Conservation (phyloP, 192 early-diverging fungal genomes). For the Ambispora gerdemannii region DNA sequence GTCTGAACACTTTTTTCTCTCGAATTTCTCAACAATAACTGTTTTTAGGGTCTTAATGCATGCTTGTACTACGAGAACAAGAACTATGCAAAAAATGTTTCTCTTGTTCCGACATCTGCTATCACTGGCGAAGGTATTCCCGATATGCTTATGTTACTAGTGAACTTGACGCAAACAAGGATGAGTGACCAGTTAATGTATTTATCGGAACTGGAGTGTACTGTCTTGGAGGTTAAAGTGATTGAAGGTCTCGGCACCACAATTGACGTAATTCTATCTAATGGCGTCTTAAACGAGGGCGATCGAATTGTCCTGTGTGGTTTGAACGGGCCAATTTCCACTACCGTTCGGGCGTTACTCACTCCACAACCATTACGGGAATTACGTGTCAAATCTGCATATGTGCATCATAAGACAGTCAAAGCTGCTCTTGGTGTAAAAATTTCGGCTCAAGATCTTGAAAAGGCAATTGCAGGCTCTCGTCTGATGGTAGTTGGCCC, state of each 20-base stretch:
- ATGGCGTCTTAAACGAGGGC: constrained; percentile 91
- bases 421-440: constrained; percentile 97
- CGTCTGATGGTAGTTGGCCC: constrained; percentile 88
- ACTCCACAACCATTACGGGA: constrained; percentile 99
- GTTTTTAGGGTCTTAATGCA: constrained; percentile 87
- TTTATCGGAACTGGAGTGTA: constrained; percentile 92
- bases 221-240: constrained; percentile 98
- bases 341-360: constrained; percentile 86
- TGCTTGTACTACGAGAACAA: constrained; percentile 93
- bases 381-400: constrained; percentile 93
- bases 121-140: constrained; percentile 97
- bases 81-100: constrained; percentile 92
- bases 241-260: constrained; percentile 98
- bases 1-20: not conserved
- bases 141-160: constrained; percentile 88
- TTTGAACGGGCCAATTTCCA: constrained; percentile 90
- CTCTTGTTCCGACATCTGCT: constrained; percentile 97
- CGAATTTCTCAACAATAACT: not conserved
- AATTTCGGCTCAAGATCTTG: constrained; percentile 89
- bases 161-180: constrained; percentile 88
- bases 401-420: constrained; percentile 93
- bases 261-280: constrained; percentile 94
- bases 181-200: constrained; percentile 98
- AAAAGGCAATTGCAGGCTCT: constrained; percentile 96
- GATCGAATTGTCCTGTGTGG: constrained; percentile 96